Evolutionary conservation across 2,329 filamentous ascomycete species (phyloP), one percentile per base, ranked within the genome.

Genomic region (Aureobasidium namibiae): DNA sequence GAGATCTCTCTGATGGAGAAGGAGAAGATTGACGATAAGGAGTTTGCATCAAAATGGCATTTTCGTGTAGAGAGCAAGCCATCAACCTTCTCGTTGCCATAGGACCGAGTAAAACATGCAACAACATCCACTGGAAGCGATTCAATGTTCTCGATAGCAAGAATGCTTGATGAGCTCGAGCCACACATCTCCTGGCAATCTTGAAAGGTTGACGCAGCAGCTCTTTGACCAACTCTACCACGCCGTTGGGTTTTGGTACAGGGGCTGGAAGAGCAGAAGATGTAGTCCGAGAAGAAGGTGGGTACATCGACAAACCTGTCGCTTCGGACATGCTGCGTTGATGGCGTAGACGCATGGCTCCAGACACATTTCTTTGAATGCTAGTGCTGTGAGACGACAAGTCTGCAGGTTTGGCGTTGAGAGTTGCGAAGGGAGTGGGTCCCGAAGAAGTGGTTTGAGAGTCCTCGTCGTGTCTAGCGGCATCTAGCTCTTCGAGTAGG

Each of bases 11-110:
- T 8, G 34, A n/a, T 5, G 34, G 18, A 36, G 41, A 56, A 9
- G 26, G 4, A 36, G 41, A 36, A 18, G 53, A 38, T 8, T 29
- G 39, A 14, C 26, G 38, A 10, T 38, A 31, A 14, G 52, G 39
- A 9, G 54, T 36, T 3, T 29, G 26, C 45, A 50, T 52, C 16
- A 59, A 18, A 9, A 59, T 39, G 8, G 38, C 21, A 48, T 39
- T 54, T 24, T 61, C 52, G 14, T 54, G 60, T 42, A 63, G 41
- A 8, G 53, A 56, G 33, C 52, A 60, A 24, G 60, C 57, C 61
- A 62, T 61, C 64, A 65, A 64, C 60, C 62, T 72, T 58, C 59
- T 72, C 64, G 63, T 72, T 60, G 65, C 72, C 71, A 68, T 74
- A 31, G 64, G 70, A 50, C 68, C 72, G 42, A 68, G 63, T 2